These are phyloP conservation scores for Rhodotorula glutinis DNA, from an alignment of 1,284 basidiomycete species.

Conservation along the genomic window DNA sequence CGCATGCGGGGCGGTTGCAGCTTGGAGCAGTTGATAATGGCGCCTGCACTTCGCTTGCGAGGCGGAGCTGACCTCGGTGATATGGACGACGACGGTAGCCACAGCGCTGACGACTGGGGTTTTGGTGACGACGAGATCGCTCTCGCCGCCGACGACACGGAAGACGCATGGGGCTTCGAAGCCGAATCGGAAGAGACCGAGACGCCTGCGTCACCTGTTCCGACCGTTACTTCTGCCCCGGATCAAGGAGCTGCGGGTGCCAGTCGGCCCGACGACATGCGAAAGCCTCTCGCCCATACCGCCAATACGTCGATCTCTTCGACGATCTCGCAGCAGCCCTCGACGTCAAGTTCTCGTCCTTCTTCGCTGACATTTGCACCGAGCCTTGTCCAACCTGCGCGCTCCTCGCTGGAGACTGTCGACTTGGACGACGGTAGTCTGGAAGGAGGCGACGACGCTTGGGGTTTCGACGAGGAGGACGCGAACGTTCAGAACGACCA, in stretches of 20 bases:
- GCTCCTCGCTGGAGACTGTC: no score
- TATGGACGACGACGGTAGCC: constrained; percentile 28
- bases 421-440: no score
- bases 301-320: no score
- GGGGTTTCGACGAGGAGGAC: constrained; percentile 26
- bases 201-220: not conserved
- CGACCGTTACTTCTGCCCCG: no score
- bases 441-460: not conserved
- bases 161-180: constrained; percentile 27
- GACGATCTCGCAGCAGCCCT: no score
- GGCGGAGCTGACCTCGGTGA: constrained; percentile 29
- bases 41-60: constrained; percentile 1
- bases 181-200: no score
- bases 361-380: no score
- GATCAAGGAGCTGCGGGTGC: no score
- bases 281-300: no score
- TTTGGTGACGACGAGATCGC: constrained; percentile 12
- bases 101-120: constrained; percentile 30
- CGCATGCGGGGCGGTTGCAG: constrained; percentile 18
- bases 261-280: no score
- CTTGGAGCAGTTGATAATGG: not conserved
- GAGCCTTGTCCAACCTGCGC: no score
- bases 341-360: no score
- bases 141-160: constrained; percentile 6
- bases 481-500: not conserved